Percentiles rank a stretch among this genome's conserved stretches.
Evolutionary conservation across 2,329 filamentous ascomycete species (phyloP).

Genomic region (Trichoderma atroviride): DNA sequence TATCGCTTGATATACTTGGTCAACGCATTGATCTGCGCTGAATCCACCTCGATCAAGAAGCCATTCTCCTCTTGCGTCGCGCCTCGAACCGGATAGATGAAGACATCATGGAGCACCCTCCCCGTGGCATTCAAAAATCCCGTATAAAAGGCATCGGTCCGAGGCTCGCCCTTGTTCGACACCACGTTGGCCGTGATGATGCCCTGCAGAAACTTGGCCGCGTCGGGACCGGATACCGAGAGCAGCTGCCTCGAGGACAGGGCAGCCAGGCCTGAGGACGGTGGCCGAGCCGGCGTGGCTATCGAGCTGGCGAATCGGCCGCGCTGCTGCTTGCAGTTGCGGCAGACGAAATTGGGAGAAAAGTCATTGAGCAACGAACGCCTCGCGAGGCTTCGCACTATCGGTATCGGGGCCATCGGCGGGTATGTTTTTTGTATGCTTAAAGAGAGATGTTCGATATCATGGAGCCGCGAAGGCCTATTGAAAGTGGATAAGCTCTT

Average conservation of each 20-base stretch:
- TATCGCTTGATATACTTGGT: slow-evolving; percentile 78
- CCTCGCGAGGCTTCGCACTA: slow-evolving; percentile 35
- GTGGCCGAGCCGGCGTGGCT: slow-evolving; percentile 44
- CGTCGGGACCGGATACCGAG: slow-evolving; percentile 75
- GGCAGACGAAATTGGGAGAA: slow-evolving; percentile 35
- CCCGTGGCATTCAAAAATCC: slow-evolving; percentile 87
- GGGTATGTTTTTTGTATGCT: not conserved
- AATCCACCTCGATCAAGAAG: slow-evolving; percentile 82
- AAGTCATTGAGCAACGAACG: slow-evolving; percentile 19
- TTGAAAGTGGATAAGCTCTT: not conserved
- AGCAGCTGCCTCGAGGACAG: slow-evolving; percentile 79
- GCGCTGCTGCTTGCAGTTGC: slow-evolving; percentile 39
- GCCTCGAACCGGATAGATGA: slow-evolving; percentile 70
- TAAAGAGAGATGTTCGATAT: not conserved
- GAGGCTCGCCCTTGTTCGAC: slow-evolving; percentile 41
- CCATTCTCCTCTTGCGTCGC: slow-evolving; percentile 37
- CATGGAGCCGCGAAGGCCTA: not conserved
- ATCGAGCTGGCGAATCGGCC: slow-evolving; percentile 38
- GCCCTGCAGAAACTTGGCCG: slow-evolving; percentile 84
- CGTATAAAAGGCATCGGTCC: slow-evolving; percentile 67
- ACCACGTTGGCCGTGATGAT: slow-evolving; percentile 69
- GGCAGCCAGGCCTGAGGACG: slow-evolving; percentile 51
- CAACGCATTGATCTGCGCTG: slow-evolving; percentile 62
- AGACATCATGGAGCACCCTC: slow-evolving; percentile 83
- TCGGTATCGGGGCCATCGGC: slow-evolving; percentile 5